phyloP scores from a whole-genome alignment of 2,329 filamentous ascomycete species.

The Aspergillus sp. region DNA sequence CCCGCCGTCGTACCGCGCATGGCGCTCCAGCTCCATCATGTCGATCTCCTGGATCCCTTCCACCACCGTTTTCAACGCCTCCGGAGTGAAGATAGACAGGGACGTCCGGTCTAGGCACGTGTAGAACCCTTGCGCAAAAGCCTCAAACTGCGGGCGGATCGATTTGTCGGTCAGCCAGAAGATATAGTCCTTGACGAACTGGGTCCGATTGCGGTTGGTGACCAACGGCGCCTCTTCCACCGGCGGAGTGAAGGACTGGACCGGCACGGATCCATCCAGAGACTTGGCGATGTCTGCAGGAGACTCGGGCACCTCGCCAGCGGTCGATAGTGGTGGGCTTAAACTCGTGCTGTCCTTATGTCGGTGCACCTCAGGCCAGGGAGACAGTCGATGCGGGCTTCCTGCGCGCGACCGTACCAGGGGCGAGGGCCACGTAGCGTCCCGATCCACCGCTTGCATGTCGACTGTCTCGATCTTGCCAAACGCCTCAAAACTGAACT shows the following conservation, averaged over 20 bases:
- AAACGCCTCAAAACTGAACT: constrained; percentile 69
- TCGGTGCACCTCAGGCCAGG: constrained; percentile 24
- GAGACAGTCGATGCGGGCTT: constrained; percentile 5
- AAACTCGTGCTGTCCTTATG: constrained; percentile 16
- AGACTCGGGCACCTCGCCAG: constrained; percentile 18
- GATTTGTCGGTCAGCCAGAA: constrained; percentile 78
- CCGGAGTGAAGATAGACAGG: constrained; percentile 68
- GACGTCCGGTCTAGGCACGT: constrained; percentile 70
- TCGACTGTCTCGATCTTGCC: constrained; percentile 55
- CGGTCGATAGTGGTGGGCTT: constrained; percentile 23
- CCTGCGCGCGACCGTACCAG: constrained; percentile 10
- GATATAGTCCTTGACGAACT: constrained; percentile 83
- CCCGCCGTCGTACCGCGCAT: constrained; percentile 74
- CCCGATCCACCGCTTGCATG: constrained; percentile 47
- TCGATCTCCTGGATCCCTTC: constrained; percentile 84
- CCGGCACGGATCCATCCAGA: constrained; percentile 20
- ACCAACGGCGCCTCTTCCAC: constrained; percentile 66
- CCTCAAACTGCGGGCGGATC: constrained; percentile 71
- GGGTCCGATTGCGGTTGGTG: constrained; percentile 73
- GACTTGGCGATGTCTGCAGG: constrained; percentile 22
- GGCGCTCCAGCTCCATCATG: constrained; percentile 67
- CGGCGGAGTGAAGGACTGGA: constrained; percentile 29
- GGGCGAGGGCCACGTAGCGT: constrained; percentile 35
- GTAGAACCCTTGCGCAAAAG: constrained; percentile 79
- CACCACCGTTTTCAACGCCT: constrained; percentile 71